A percentile compares a stretch with the other conserved stretches of the same genome.
Conservation (phyloP, 2,329 filamentous ascomycete species). For the Fusarium sp. region DNA sequence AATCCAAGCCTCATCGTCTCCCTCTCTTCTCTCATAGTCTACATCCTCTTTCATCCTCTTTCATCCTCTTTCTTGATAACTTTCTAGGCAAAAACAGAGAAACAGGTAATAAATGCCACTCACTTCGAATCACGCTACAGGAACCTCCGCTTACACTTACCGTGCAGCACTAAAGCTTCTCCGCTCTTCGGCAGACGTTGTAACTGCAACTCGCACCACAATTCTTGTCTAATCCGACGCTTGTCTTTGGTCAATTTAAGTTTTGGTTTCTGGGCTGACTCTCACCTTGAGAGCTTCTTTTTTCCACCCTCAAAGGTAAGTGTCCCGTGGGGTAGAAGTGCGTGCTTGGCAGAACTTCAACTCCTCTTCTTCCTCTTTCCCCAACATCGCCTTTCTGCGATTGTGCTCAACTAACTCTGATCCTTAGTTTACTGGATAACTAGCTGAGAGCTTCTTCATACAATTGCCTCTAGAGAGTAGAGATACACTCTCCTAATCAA, state of each 20-base stretch:
- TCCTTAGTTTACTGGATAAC: not conserved
- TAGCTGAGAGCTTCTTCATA: not conserved
- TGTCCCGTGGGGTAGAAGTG: slow-evolving; percentile 3
- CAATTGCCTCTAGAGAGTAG: not conserved
- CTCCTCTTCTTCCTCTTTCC: slow-evolving; percentile 1
- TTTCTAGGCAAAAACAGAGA: not conserved
- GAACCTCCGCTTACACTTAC: slow-evolving; percentile 20
- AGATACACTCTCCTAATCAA: slow-evolving; percentile 1
- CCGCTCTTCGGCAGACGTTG: slow-evolving; percentile 34
- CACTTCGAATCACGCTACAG: slow-evolving; percentile 9
- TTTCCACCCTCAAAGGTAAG: not conserved
- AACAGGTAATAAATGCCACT: slow-evolving; percentile 7
- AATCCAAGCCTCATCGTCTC: not conserved
- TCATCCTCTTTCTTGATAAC: not conserved
- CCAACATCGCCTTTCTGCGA: not conserved
- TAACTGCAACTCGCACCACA: slow-evolving; percentile 21
- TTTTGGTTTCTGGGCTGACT: slow-evolving; percentile 4
- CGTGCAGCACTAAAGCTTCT: slow-evolving; percentile 20
- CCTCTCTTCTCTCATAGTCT: not conserved
- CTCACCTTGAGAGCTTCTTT: slow-evolving; percentile 20
- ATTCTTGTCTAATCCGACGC: slow-evolving; percentile 30
- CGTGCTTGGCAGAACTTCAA: slow-evolving; percentile 11
- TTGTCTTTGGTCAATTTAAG: slow-evolving; percentile 21
- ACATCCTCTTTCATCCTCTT: not conserved
- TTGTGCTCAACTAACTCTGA: not conserved